phyloP scores from a whole-genome alignment of 176 grass and related monocot species.

The Musa beccarii region DNA sequence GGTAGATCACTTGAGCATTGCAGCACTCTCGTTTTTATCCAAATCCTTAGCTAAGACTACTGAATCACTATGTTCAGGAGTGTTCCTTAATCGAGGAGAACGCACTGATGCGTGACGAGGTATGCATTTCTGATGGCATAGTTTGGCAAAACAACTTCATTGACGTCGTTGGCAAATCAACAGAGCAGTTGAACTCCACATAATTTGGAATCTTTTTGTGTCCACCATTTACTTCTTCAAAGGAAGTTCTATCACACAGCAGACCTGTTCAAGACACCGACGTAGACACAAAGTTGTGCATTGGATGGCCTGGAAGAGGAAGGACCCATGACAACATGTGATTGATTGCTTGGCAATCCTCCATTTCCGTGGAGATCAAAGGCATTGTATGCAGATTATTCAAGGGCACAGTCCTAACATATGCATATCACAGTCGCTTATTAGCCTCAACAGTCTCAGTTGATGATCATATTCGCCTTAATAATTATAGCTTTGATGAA shows the following conservation, averaged over 20 bases:
- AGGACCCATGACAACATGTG: background rate
- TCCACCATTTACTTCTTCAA: background rate
- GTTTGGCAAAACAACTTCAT: no score
- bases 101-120: background rate
- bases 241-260: background rate
- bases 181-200: no score
- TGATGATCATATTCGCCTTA: no score
- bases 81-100: background rate
- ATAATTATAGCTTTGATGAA: no score
- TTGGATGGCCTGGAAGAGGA: constrained; percentile 14
- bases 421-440: no score
- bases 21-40: background rate
- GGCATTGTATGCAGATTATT: no score
- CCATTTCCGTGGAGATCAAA: no score
- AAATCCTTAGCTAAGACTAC: background rate
- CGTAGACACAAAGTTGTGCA: constrained; percentile 6
- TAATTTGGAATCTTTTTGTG: no score
- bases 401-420: no score
- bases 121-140: background rate
- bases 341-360: no score
- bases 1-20: background rate
- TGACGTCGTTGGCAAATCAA: no score
- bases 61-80: background rate
- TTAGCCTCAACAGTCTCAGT: no score
- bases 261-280: background rate